Percentiles rank a stretch among this genome's conserved stretches.
phyloP scores from a whole-genome alignment of 2,329 filamentous ascomycete species.

The Leptosphaerulina australis region DNA sequence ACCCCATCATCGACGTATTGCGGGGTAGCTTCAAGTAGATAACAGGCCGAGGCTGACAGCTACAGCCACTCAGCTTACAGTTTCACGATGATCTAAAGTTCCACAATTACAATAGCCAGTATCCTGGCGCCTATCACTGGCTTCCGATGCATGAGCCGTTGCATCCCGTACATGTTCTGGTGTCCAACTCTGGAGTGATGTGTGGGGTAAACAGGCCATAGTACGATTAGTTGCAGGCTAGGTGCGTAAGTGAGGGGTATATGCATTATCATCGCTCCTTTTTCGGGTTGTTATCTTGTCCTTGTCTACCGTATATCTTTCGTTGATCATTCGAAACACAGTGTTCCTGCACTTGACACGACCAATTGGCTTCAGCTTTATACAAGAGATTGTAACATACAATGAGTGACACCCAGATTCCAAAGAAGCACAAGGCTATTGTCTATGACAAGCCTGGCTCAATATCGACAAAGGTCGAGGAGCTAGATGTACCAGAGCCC shows the following conservation, averaged over 20 bases:
- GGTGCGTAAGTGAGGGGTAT: slow-evolving; percentile 7
- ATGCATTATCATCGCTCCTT: background rate
- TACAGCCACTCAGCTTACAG: background rate
- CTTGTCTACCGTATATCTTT: background rate
- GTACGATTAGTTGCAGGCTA: background rate
- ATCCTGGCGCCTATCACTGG: too few relatives aligned
- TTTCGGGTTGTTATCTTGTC: background rate
- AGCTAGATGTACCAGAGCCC: slow-evolving; percentile 69
- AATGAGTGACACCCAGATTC: slow-evolving; percentile 45
- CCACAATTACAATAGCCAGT: slow-evolving; percentile 5
- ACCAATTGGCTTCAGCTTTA: too few relatives aligned
- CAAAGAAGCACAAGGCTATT: slow-evolving; percentile 66
- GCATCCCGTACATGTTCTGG: background rate
- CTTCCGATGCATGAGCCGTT: background rate
- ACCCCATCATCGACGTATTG: slow-evolving; percentile 12
- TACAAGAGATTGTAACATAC: too few relatives aligned
- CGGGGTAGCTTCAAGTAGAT: slow-evolving; percentile 12
- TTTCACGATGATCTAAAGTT: background rate
- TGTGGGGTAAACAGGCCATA: too few relatives aligned
- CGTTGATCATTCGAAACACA: too few relatives aligned
- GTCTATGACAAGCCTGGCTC: slow-evolving; percentile 70
- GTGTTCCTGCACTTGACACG: too few relatives aligned
- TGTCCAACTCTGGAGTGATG: background rate
- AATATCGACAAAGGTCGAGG: slow-evolving; percentile 68
- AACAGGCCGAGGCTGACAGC: background rate